Conservation (phyloP, 495 filamentous ascomycete species). For the Talaromyces wortmannii region DNA sequence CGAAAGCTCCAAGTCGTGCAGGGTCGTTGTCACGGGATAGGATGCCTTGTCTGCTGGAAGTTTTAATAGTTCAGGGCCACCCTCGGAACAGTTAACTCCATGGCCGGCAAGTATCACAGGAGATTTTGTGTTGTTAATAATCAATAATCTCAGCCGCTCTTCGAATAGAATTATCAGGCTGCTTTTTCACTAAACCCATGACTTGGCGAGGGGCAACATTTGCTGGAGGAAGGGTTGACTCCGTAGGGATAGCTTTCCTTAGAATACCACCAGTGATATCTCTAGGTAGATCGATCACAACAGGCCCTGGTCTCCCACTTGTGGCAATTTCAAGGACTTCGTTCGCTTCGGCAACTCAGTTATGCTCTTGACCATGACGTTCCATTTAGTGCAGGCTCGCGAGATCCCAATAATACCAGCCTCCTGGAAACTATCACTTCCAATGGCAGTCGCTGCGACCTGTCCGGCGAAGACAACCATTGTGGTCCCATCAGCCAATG, state of each 20-base stretch:
- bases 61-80: constrained; percentile 45
- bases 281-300: constrained; percentile 55
- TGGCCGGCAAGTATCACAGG: constrained; percentile 56
- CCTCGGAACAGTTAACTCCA: constrained; percentile 42
- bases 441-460: constrained; percentile 47
- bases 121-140: constrained; percentile 53
- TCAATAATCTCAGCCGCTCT: constrained; percentile 45
- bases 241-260: constrained; percentile 43
- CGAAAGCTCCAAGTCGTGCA: constrained; percentile 58
- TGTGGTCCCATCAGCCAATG: constrained; percentile 54
- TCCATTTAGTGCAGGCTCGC: constrained; percentile 60
- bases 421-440: constrained; percentile 58
- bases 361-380: constrained; percentile 53
- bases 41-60: constrained; percentile 49
- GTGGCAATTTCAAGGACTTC: constrained; percentile 59
- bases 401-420: constrained; percentile 57
- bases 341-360: constrained; percentile 50
- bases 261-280: constrained; percentile 50
- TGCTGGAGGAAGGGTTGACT: constrained; percentile 47
- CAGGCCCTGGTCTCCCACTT: constrained; percentile 53
- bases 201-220: constrained; percentile 35
- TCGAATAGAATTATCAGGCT: constrained; percentile 40
- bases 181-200: constrained; percentile 41
- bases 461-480: constrained; percentile 59
- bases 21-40: constrained; percentile 57